These are phyloP conservation scores for Aspergillus heteromorphus DNA, from an alignment of 495 filamentous ascomycete genomes.

Conservation along the genomic window DNA sequence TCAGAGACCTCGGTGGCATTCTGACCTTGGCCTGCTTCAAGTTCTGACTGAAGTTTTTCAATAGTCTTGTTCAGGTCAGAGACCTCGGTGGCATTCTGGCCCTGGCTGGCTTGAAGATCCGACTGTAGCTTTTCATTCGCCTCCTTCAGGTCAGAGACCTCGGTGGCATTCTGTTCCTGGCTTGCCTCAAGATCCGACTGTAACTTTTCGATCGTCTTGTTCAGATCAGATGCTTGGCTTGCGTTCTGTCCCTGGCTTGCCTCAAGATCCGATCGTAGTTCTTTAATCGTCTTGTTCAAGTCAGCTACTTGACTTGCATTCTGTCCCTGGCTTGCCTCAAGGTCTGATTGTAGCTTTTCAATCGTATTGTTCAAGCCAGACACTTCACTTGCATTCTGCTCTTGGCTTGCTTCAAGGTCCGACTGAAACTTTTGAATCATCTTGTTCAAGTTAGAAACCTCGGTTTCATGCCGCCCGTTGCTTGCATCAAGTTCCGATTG, in stretches of 20 bases:
- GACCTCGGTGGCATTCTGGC: conserved; percentile 9
- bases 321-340: conserved; percentile 23
- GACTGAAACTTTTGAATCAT: conserved; percentile 48
- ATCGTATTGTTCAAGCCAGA: conserved; percentile 15
- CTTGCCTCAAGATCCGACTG: conserved; percentile 21
- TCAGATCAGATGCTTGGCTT: conserved; percentile 10
- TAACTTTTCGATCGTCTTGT: conserved; percentile 36
- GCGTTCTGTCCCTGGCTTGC: conserved; percentile 4
- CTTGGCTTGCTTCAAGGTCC: conserved; percentile 45
- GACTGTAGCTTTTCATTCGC: conserved; percentile 43
- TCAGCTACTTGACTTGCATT: conserved; percentile 13
- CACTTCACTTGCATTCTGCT: conserved; percentile 27
- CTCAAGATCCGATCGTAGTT: conserved; percentile 32
- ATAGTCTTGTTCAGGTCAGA: conserved; percentile 15
- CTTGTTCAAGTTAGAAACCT: conserved; percentile 14
- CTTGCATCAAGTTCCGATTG: conserved; percentile 52
- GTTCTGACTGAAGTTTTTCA: conserved; percentile 40
- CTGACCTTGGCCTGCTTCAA: conserved; percentile 24
- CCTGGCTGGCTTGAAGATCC: conserved; percentile 1
- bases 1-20: conserved; percentile 13
- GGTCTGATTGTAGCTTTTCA: conserved; percentile 40
- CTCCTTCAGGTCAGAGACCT: conserved; percentile 14
- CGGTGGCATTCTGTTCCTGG: conserved; percentile 25
- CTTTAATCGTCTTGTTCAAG: conserved; percentile 28
- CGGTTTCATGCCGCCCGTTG: conserved; percentile 30